Conservation (phyloP, 1,139 yeast species). For the Pichia sp. region DNA sequence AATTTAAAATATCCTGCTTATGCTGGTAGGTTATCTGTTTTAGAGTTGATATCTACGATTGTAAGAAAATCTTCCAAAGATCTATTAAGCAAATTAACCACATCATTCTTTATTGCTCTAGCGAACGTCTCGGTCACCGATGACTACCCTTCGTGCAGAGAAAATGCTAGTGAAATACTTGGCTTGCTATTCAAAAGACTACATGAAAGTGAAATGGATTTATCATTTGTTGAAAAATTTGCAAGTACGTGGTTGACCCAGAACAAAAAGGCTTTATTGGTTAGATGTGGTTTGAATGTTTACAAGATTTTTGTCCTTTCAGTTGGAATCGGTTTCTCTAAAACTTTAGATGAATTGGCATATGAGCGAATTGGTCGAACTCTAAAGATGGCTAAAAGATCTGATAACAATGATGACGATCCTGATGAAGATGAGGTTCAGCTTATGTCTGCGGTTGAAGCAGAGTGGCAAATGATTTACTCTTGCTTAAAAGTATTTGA, state of each 20-base stretch:
- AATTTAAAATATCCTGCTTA: conserved; percentile 82
- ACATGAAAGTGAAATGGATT: conserved; percentile 27
- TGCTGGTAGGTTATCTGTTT: conserved; percentile 81
- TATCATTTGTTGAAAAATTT: conserved; percentile 49
- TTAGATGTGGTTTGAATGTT: conserved; percentile 71
- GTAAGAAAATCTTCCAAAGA: conserved; percentile 60
- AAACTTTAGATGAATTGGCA: conserved; percentile 31
- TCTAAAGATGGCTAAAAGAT: conserved; percentile 31
- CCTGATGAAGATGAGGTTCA: conserved; percentile 3
- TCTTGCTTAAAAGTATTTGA: conserved; percentile 52
- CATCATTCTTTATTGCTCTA: conserved; percentile 77
- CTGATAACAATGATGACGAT: conserved; percentile 31
- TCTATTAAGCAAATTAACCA: conserved; percentile 52
- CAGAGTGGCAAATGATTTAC: conserved; percentile 74
- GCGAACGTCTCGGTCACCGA: conserved; percentile 76
- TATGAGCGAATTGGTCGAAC: conserved; percentile 16
- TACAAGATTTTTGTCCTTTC: conserved; percentile 56
- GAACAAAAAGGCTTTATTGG: conserved; percentile 44
- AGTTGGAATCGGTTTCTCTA: conserved; percentile 38
- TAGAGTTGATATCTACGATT: conserved; percentile 75
- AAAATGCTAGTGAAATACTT: conserved; percentile 67
- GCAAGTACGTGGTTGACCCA: conserved; percentile 64
- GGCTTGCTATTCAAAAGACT: conserved; percentile 49
- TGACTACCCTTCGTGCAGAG: conserved; percentile 74
- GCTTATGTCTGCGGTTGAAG: conserved; percentile 7